Percentiles rank a stretch among this genome's conserved stretches.
phyloP scores from a whole-genome alignment of 108 stramenopile species.

The Cyclostephanos invisitatus region DNA sequence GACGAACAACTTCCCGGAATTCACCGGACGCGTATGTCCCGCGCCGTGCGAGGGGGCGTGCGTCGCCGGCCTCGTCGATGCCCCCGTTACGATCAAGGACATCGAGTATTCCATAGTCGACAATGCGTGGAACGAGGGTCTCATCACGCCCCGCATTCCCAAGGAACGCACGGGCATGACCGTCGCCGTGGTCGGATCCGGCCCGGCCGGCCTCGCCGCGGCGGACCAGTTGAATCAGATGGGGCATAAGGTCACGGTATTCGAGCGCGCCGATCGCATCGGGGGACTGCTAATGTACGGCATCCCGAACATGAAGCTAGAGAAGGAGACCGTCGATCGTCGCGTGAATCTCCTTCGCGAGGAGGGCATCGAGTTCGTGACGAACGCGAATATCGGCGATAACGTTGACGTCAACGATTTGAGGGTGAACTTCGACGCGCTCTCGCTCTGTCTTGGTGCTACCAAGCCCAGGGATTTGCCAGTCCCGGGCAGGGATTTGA shows the following conservation, averaged over 20 bases:
- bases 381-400: constrained; percentile 91
- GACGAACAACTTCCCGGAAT: constrained; percentile 99
- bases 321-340: constrained; percentile 95
- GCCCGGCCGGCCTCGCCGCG: constrained; percentile 90
- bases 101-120: constrained; percentile 98
- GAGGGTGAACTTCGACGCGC: constrained; percentile 83
- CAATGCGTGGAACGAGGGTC: constrained; percentile 92
- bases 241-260: constrained; percentile 97
- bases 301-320: constrained; percentile 98
- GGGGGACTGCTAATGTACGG: constrained; percentile 98
- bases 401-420: constrained; percentile 93
- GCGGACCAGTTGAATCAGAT: constrained; percentile 96
- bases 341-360: constrained; percentile 91
- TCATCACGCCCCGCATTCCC: constrained; percentile 90
- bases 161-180: constrained; percentile 91
- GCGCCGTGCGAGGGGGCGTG: constrained; percentile 98
- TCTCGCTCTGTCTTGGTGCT: constrained; percentile 88
- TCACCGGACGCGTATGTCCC: constrained; percentile 96
- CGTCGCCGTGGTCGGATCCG: constrained; percentile 94
- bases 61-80: constrained; percentile 94
- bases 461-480: constrained; percentile 96
- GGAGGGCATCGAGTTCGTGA: constrained; percentile 96
- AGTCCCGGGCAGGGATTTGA: constrained; percentile 91
- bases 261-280: constrained; percentile 92
- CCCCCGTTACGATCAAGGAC: constrained; percentile 96